Conservation (phyloP, 2,329 filamentous ascomycete genomes). For the Dactylonectria macrodidyma region DNA sequence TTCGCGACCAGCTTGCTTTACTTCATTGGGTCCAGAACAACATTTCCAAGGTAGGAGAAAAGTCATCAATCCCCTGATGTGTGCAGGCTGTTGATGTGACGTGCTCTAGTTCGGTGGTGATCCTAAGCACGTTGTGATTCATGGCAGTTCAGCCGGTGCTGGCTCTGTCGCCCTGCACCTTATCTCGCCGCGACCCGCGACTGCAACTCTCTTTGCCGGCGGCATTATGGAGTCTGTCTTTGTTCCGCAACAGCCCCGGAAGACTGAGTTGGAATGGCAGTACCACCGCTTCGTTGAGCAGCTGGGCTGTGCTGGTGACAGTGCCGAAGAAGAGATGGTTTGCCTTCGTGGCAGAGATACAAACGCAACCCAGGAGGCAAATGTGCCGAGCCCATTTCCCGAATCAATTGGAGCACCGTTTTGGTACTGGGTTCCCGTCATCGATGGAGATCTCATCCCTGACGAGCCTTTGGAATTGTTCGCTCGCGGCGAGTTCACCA, state of each 20-base stretch:
- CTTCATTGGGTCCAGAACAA: conserved; percentile 11
- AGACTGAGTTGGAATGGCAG: conserved; percentile 59
- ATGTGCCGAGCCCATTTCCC: conserved; percentile 56
- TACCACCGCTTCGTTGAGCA: conserved; percentile 54
- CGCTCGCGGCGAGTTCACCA: conserved; percentile 52
- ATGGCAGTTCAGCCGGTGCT: conserved; percentile 8
- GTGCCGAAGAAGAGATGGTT: conserved; percentile 47
- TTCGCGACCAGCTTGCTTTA: conserved; percentile 6
- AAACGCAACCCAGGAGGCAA: conserved; percentile 56
- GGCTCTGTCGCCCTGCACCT: conserved; percentile 9
- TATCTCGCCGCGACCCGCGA: neutral
- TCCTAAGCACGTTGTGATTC: conserved; percentile 9
- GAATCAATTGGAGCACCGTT: conserved; percentile 49
- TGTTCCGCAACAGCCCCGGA: conserved; percentile 50
- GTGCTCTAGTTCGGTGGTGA: conserved; percentile 9
- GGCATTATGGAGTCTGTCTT: conserved; percentile 60
- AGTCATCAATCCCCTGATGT: neutral
- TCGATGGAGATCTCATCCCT: conserved; percentile 59
- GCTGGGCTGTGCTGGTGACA: conserved; percentile 49
- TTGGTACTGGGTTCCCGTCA: conserved; percentile 63
- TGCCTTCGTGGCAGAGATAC: conserved; percentile 57
- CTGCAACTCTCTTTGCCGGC: conserved; percentile 55
- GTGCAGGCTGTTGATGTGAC: neutral
- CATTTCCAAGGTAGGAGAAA: conserved; percentile 4
- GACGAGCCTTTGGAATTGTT: conserved; percentile 57